A percentile compares a stretch with the other conserved stretches of the same genome.
phyloP scores from a whole-genome alignment of 148 eudicot genomes.

The Arctostaphylos glauca region DNA sequence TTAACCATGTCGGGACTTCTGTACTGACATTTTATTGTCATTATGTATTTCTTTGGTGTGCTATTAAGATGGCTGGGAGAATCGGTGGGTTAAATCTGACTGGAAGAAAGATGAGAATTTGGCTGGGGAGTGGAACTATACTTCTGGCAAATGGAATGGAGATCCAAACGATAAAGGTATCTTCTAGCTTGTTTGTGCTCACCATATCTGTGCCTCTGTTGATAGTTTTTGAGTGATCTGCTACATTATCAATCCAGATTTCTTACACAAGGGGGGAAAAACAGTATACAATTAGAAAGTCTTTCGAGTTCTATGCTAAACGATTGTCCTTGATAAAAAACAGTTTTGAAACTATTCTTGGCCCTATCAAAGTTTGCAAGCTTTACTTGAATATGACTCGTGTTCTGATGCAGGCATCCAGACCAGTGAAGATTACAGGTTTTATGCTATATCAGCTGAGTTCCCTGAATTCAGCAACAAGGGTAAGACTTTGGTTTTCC shows the following conservation, averaged over 20 bases:
- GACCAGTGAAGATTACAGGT: constrained; percentile 89
- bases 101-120: constrained; percentile 90
- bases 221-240: not conserved
- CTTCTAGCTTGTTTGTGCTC: constrained; percentile 7
- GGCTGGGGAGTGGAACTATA: constrained; percentile 98
- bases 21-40: not conserved
- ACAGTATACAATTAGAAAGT: constrained; percentile 30
- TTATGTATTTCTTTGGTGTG: constrained; percentile 11
- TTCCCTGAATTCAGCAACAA: constrained; percentile 94
- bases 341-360: not conserved
- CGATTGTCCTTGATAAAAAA: not conserved
- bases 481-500: constrained; percentile 87
- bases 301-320: not conserved
- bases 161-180: constrained; percentile 81
- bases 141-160: constrained; percentile 96
- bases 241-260: not conserved
- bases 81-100: constrained; percentile 88
- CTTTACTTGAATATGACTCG: not conserved
- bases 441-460: constrained; percentile 91
- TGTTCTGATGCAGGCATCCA: constrained; percentile 58
- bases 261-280: not conserved
- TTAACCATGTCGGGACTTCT: constrained; percentile 38
- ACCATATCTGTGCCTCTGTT: not conserved
- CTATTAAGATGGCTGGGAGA: constrained; percentile 80
- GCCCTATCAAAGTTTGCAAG: not conserved